A percentile compares a stretch with the other conserved stretches of the same genome.
These are phyloP conservation scores for Colletotrichum scovillei DNA, from an alignment of 2,329 filamentous ascomycete species.

Conservation along the genomic window DNA sequence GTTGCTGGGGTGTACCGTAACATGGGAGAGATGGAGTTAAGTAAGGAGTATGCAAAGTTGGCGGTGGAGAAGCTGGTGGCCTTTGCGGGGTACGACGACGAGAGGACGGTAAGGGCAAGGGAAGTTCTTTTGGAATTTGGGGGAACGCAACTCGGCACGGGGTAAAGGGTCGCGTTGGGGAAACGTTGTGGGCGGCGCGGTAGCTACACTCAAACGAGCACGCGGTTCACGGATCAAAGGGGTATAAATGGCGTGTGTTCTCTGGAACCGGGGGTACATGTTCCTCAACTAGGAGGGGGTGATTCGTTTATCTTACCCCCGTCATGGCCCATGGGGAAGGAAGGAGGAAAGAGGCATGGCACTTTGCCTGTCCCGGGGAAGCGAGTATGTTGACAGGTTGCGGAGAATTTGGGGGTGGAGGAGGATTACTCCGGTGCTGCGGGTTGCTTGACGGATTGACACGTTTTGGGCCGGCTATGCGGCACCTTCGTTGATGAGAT, in stretches of 20 bases:
- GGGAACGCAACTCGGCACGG: not conserved
- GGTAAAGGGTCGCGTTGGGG: slow-evolving; percentile 15
- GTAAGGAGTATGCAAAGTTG: slow-evolving; percentile 36
- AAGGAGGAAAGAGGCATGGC: not conserved
- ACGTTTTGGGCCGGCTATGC: not conserved
- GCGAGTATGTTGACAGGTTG: not conserved
- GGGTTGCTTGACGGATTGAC: not conserved
- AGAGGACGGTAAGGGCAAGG: slow-evolving; percentile 36
- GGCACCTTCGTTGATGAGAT: not conserved
- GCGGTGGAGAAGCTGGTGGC: slow-evolving; percentile 38
- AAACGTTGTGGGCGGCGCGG: slow-evolving; percentile 8
- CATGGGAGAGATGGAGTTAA: slow-evolving; percentile 38
- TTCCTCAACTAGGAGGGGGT: not conserved
- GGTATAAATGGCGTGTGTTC: not conserved
- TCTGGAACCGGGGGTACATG: not conserved
- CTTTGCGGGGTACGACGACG: slow-evolving; percentile 39
- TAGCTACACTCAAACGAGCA: not conserved
- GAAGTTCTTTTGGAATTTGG: slow-evolving; percentile 6
- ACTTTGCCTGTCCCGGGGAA: not conserved
- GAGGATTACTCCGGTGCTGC: not conserved
- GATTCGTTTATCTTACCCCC: not conserved
- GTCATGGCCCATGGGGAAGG: not conserved
- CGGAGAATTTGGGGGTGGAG: not conserved
- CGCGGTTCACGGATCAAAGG: not conserved
- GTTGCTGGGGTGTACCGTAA: slow-evolving; percentile 38